Evolutionary conservation across 306 rosid species (phyloP).

Genomic region (Gynostemma pentaphyllum): DNA sequence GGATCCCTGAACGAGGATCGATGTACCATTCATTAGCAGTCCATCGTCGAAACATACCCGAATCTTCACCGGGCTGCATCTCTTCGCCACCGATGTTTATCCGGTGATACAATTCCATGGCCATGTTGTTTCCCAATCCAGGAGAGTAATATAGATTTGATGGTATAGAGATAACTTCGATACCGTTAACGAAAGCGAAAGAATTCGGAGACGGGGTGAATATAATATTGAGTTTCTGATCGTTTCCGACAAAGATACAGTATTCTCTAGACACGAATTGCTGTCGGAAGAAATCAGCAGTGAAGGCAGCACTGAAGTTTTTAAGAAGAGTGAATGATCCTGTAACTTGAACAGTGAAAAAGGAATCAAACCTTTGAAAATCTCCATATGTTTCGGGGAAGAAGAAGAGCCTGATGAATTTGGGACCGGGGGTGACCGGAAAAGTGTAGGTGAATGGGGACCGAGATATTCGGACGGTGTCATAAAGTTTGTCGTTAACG

Average conservation of each 20-base stretch:
- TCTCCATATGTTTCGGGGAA: slow-evolving; percentile 12
- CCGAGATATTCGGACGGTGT: slow-evolving; percentile 13
- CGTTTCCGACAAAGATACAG: slow-evolving; percentile 15
- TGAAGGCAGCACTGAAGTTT: slow-evolving; percentile 32
- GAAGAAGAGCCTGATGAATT: slow-evolving; percentile 42
- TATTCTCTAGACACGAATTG: slow-evolving; percentile 25
- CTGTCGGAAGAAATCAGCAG: not conserved
- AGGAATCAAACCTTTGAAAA: slow-evolving; percentile 9
- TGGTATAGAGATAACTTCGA: slow-evolving; percentile 71
- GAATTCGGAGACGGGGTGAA: slow-evolving; percentile 28
- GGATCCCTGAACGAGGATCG: not conserved
- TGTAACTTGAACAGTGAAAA: slow-evolving; percentile 44
- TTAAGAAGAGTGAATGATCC: slow-evolving; percentile 31
- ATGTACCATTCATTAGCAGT: accelerated
- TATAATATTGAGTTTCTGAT: slow-evolving; percentile 22
- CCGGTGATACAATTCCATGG: slow-evolving; percentile 17
- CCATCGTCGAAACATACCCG: slow-evolving; percentile 27
- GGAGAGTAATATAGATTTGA: slow-evolving; percentile 30
- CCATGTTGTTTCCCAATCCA: not conserved
- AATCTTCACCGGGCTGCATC: not conserved
- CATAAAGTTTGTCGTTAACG: slow-evolving; percentile 4
- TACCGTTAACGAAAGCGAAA: slow-evolving; percentile 59
- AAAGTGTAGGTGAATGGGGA: slow-evolving; percentile 37
- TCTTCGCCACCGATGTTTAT: slow-evolving; percentile 18
- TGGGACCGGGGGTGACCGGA: slow-evolving; percentile 27